Evolutionary conservation across 345 rosid species (phyloP), one percentile per base, ranked within the genome.

Genomic region (Brassica nigra): DNA sequence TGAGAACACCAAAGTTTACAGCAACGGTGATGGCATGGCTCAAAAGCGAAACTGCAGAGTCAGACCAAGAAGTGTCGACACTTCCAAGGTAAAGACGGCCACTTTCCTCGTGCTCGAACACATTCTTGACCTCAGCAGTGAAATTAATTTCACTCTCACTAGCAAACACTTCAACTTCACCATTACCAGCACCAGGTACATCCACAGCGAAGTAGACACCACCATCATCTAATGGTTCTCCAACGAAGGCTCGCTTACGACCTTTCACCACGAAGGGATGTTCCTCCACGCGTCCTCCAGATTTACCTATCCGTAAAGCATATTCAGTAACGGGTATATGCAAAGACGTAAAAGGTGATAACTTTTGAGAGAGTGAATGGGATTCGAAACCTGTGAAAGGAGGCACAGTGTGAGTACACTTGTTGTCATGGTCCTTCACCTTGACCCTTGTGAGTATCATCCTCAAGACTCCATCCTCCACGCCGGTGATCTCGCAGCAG

Each of bases 221-320:
- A 30, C 54, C 68, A 1, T 8, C 34, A 15, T 0, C 44, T 39
- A 14, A 23, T 36, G 30, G 1, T 1, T 2, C 52, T n/a, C 44
- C 68, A 12, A 15, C 1, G 1, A 28, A 4, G 5, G 68, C 36
- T 58, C 69, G 20, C 62, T 69, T 69, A 0, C 67, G 69, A 4
- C 80, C 80, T 31, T 31, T 69, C 62, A 69, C 80, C 15, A 77
- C 52, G 70, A 30, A 77, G 0, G 68, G 80, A 61, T 77, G 75
- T 7, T 68, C 69, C 52, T 69, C 75, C 16, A 61, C 0, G n/a
- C 5, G 0, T 8, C 54, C 31, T 42, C 80, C 80, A 0, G 52
- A 30, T 42, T n/a, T 27, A 12, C 80, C 75, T 70, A 5, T 62
- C 39, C 4, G 5, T 1, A 15, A 52, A 15, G 7, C 18, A 49